Evolutionary conservation across 2,329 filamentous ascomycete genomes (phyloP).

Genomic region (Sphaerulina populicola): DNA sequence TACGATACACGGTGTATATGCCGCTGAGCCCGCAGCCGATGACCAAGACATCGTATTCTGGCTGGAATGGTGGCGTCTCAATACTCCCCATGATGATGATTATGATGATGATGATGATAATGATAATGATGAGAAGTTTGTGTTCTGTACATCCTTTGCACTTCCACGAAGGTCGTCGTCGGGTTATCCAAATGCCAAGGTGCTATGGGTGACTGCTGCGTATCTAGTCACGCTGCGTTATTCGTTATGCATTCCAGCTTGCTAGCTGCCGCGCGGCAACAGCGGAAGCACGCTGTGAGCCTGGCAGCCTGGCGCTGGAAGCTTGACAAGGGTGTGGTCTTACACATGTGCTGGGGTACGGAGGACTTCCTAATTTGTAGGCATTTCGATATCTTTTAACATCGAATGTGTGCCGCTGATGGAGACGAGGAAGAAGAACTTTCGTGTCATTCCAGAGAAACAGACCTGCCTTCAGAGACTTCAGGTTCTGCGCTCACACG

Average conservation of each 20-base stretch:
- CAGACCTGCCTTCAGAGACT: not conserved
- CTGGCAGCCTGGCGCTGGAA: too few relatives aligned
- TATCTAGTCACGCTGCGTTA: too few relatives aligned
- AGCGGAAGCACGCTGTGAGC: too few relatives aligned
- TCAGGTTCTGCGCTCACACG: not conserved
- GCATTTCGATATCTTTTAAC: too few relatives aligned
- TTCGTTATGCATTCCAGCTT: too few relatives aligned
- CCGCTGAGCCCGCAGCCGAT: slow-evolving; percentile 38
- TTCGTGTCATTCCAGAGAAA: not conserved
- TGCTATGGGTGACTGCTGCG: not conserved
- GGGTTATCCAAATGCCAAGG: not conserved
- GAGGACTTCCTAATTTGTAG: too few relatives aligned
- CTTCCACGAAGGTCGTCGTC: not conserved
- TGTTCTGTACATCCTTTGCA: not conserved
- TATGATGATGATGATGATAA: slow-evolving; percentile 6
- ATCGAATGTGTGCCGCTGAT: too few relatives aligned
- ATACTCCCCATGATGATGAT: slow-evolving; percentile 11
- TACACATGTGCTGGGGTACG: too few relatives aligned
- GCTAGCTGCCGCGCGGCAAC: too few relatives aligned
- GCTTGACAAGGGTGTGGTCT: too few relatives aligned
- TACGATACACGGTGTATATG: slow-evolving; percentile 37
- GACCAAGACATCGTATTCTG: slow-evolving; percentile 34
- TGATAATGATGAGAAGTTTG: not conserved
- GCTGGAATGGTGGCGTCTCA: not conserved
- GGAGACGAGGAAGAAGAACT: too few relatives aligned